phyloP scores from a whole-genome alignment of 1,284 basidiomycete species.

The Pterulicium gracile region DNA sequence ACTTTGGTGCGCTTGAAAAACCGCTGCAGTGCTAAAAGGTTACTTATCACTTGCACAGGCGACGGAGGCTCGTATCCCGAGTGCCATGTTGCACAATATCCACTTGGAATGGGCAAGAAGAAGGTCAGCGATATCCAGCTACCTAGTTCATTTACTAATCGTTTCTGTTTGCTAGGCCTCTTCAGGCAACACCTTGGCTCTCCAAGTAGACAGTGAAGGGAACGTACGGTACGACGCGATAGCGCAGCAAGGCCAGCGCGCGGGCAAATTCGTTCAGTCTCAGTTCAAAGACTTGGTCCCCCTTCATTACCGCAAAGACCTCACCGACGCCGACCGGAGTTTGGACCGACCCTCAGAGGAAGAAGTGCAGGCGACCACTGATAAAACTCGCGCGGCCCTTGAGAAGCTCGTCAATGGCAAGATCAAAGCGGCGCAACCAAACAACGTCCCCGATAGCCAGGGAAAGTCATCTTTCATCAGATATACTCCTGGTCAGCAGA shows the following conservation, averaged over 20 bases:
- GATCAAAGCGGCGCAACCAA: slow-evolving; percentile 95
- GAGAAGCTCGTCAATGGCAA: slow-evolving; percentile 92
- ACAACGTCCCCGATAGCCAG: slow-evolving; percentile 70
- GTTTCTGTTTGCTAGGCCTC: slow-evolving; percentile 44
- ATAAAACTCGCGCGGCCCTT: slow-evolving; percentile 83
- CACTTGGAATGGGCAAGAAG: slow-evolving; percentile 90
- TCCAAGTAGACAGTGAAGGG: slow-evolving; percentile 95
- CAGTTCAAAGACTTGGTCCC: slow-evolving; percentile 98
- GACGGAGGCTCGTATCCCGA: slow-evolving; percentile 96
- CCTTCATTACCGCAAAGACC: slow-evolving; percentile 80
- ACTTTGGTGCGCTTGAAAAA: slow-evolving; percentile 57
- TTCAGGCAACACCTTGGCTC: slow-evolving; percentile 86
- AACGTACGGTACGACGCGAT: slow-evolving; percentile 97
- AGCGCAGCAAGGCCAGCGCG: slow-evolving; percentile 86
- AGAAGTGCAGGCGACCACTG: slow-evolving; percentile 79
- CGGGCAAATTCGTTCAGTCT: slow-evolving; percentile 82
- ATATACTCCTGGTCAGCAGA: slow-evolving; percentile 90
- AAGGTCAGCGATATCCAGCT: slow-evolving; percentile 61
- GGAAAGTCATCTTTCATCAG: slow-evolving; percentile 85
- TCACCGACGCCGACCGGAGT: slow-evolving; percentile 59
- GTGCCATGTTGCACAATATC: slow-evolving; percentile 96
- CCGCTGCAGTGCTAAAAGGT: not conserved
- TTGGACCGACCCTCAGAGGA: slow-evolving; percentile 94
- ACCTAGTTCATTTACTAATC: slow-evolving; percentile 2
- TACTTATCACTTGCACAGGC: slow-evolving; percentile 27